Conservation (phyloP, 2,329 filamentous ascomycete genomes). For the Amphichorda felina region DNA sequence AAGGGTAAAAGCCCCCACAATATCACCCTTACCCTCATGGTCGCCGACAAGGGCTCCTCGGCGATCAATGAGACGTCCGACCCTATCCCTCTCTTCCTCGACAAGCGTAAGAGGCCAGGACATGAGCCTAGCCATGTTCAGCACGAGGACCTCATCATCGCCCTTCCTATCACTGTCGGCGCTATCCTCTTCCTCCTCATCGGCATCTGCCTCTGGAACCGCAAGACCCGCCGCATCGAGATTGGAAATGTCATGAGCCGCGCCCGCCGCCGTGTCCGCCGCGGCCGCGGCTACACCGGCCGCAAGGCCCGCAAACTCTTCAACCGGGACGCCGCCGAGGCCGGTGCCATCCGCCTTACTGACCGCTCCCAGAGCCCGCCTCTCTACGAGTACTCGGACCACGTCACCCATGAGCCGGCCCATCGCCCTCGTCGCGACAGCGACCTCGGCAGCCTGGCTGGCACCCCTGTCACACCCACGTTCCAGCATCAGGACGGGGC, state of each 20-base stretch:
- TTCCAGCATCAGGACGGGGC: slow-evolving; percentile 23
- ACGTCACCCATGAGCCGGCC: slow-evolving; percentile 7
- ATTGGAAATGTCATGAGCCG: slow-evolving; percentile 41
- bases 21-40: slow-evolving; percentile 33
- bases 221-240: slow-evolving; percentile 33
- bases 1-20: slow-evolving; percentile 25
- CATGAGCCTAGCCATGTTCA: slow-evolving; percentile 18
- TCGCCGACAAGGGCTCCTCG: slow-evolving; percentile 17
- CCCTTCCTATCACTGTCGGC: slow-evolving; percentile 36
- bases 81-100: slow-evolving; percentile 25
- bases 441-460: slow-evolving; percentile 36
- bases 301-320: slow-evolving; percentile 23
- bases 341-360: slow-evolving; percentile 28
- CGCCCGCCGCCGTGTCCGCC: slow-evolving; percentile 14
- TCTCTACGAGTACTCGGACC: slow-evolving; percentile 12
- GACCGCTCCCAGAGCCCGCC: neutral
- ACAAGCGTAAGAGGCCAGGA: slow-evolving; percentile 17
- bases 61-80: slow-evolving; percentile 22
- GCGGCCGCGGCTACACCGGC: slow-evolving; percentile 27
- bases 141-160: slow-evolving; percentile 35
- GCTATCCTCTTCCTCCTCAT: slow-evolving; percentile 34
- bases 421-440: slow-evolving; percentile 28
- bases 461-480: slow-evolving; percentile 29
- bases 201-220: slow-evolving; percentile 45
- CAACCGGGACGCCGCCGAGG: slow-evolving; percentile 16